Conservation (phyloP, 768 basidiomycete genomes). For the Termitomyces eurrhizus region DNA sequence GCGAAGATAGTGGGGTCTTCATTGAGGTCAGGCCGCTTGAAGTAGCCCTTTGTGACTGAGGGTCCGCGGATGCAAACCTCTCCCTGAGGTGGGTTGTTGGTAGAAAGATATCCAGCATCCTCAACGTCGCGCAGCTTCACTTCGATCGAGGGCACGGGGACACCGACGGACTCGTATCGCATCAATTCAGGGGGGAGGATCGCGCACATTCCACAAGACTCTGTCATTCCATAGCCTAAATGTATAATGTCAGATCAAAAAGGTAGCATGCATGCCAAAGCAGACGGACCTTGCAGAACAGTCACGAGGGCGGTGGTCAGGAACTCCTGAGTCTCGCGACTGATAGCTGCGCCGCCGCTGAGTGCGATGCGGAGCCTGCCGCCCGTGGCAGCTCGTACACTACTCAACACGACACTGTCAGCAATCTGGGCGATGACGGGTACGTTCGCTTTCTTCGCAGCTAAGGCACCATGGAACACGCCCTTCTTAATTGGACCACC, state of each 20-base stretch:
- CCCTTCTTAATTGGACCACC: constrained; percentile 64
- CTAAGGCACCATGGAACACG: constrained; percentile 77
- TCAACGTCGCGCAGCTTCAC: constrained; percentile 81
- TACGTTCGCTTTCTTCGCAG: constrained; percentile 66
- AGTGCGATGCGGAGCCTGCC: constrained; percentile 78
- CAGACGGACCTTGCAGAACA: constrained; percentile 72
- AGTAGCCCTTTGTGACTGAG: constrained; percentile 85
- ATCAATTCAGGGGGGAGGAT: constrained; percentile 83
- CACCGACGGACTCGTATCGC: constrained; percentile 72
- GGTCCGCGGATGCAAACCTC: constrained; percentile 89
- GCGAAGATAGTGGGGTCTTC: constrained; percentile 80
- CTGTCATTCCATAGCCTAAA: constrained; percentile 94
- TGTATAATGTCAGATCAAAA: not conserved
- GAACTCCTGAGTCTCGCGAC: constrained; percentile 88
- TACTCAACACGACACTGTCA: constrained; percentile 71
- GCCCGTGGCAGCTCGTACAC: constrained; percentile 81
- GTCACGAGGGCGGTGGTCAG: constrained; percentile 75
- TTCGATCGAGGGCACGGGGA: constrained; percentile 86
- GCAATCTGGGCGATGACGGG: constrained; percentile 65
- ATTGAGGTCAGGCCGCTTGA: constrained; percentile 88
- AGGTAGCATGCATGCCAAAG: not conserved
- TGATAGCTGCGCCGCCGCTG: constrained; percentile 86
- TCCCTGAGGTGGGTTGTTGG: constrained; percentile 71
- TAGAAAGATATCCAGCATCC: constrained; percentile 81
- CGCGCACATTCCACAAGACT: constrained; percentile 87